Base-by-base conservation (phyloP, 805 yeast genomes). In the Lachancea meyersii region DNA sequence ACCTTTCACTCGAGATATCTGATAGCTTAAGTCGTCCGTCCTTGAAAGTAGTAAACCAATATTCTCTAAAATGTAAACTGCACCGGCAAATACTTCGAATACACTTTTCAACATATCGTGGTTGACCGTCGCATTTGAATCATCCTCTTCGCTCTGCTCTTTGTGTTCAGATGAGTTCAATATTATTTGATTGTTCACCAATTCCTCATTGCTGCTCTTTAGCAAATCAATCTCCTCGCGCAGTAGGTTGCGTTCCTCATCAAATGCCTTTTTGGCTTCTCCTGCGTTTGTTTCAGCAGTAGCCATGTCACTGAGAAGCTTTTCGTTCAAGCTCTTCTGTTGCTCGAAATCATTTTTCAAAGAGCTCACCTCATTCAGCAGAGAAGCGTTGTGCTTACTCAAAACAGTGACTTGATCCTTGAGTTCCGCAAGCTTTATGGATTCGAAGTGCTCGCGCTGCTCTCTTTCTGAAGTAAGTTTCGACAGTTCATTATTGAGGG, bases 1-100 rank as follows among this genome's bases (percentile, higher is more conserved):
- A 0, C 96, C 96, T 57, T 85, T 85, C 3, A 87, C 96, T 47
- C 97, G 72, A 37, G 79, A 79, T 22, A 85, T 76, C 39, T 71
- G 72, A 33, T 71, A 67, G 8, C 61, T 67, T 14, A 69, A 67
- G 10, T 60, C 53, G 1, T 58, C 58, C 21, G 56, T 58, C 9
- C 57, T 46, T 1, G 64, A 52, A 6, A 60, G 45, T 28, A 87
- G 70, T 36, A 88, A 67, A 0, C 97, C 96, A 70, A 88, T 79
- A 3, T 82, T 72, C 55, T 85, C 94, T 24, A 86, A 65, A 3
- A 82, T 64, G 37, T 74, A 66, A 45, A 89, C 80, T 34, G 72
- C 70, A 3, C 66, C 73, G 4, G 70, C 55, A 45, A 80, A 57
- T 34, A 71, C 63, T n/a, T 55, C 52, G 45, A 62, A 64, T 20